Evolutionary conservation across 129 eudicot genomes (phyloP), one percentile per base, ranked within the genome.

Genomic region (Solidago caesia): DNA sequence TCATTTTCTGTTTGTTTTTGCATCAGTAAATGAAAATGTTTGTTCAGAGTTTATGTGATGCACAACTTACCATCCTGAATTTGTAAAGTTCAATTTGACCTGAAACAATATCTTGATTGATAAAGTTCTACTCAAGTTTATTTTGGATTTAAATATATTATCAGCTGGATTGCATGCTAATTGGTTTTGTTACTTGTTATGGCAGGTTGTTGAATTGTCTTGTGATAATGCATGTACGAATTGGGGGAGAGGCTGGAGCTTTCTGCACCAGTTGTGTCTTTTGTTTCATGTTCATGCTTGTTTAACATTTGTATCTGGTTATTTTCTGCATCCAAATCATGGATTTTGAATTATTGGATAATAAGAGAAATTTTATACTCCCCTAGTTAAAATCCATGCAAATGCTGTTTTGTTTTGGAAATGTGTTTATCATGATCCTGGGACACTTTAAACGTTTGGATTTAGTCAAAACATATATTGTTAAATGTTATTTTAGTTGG

Each of bases 211-310:
- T 13, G 45, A 39, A 49, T 48, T 69, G 25, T 48, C 12, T 12
- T 65, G 61, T 48, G 46, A 12, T 49, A 65, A 65, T 63, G 68
- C 68, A 5, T 13, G 47, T 63, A 63, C 16, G 27, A 63, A 26
- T 63, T 63, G 68, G 46, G 33, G 41, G 68, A 63, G 41, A 33
- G 72, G 55, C 41, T 44, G 53, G 53, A 44, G 71, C 71, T 67
- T 67, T 13, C 9, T 7, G n/a, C 27, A 44, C 71, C 71, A 44
- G 71, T 67, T 44, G 0, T 33, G 71, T 45, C 41, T 67, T 67
- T 45, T 67, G 55, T 67, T 44, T 67, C 43, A 13, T 69, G 60
- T 69, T 68, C 43, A 15, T 68, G 58, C 72, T 68, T 27, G 53
- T 44, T 66, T 44, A 29, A 44, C 55, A 21, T 16, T 44, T 16